Conservation (phyloP, 192 early-diverging fungal genomes). For the Podila minutissima region DNA sequence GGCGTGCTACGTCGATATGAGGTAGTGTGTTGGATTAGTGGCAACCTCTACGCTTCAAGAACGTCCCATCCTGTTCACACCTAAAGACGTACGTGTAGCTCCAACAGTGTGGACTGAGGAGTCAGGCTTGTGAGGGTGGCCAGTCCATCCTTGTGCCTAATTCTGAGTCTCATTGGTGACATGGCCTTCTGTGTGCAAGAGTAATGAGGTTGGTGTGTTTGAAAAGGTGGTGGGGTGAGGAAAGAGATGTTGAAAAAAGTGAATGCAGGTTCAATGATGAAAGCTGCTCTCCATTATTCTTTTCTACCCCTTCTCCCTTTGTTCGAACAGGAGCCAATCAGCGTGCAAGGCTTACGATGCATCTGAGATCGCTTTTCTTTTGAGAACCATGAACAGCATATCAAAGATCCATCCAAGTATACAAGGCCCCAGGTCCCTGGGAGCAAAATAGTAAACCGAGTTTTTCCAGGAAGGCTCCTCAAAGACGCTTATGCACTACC, state of each 20-base stretch:
- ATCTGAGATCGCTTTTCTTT: too few species aligned
- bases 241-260: not conserved
- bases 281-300: too few species aligned
- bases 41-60: not conserved
- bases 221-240: not conserved
- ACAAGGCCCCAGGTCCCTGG: too few species aligned
- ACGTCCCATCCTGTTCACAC: not conserved
- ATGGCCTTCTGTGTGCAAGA: not conserved
- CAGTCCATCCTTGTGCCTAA: conserved; percentile 53
- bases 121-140: conserved; percentile 38
- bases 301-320: too few species aligned
- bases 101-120: conserved; percentile 26
- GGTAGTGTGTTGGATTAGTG: not conserved
- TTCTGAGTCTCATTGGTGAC: conserved; percentile 54
- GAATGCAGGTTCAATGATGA: too few species aligned
- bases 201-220: not conserved
- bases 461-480: too few species aligned
- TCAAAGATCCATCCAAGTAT: too few species aligned
- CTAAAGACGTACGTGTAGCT: conserved; percentile 27
- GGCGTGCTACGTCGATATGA: conserved; percentile 11
- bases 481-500: too few species aligned
- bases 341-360: too few species aligned
- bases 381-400: too few species aligned
- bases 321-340: too few species aligned
- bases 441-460: too few species aligned